Percentiles rank a stretch among this genome's conserved stretches.
Conservation (phyloP, 495 filamentous ascomycete species). For the Evernia prunastri region DNA sequence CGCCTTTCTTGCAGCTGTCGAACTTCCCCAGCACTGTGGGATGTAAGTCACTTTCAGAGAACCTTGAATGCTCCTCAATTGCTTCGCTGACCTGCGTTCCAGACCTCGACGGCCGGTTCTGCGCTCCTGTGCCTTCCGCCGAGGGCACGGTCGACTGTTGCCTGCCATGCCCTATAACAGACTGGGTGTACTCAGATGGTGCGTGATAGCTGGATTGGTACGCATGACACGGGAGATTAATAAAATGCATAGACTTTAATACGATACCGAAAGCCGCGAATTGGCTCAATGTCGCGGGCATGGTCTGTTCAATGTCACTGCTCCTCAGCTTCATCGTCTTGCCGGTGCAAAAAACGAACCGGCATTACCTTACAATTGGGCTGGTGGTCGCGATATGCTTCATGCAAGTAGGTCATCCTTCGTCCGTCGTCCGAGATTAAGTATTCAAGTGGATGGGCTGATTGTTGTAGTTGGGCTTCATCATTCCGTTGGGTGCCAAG, state of each 20-base stretch:
- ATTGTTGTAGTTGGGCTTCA: constrained; percentile 66
- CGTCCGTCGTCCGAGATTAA: constrained; percentile 33
- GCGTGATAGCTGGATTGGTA: constrained; percentile 1
- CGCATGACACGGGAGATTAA: background rate
- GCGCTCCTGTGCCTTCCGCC: constrained; percentile 44
- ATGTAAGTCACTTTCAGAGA: constrained; percentile 46
- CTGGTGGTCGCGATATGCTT: constrained; percentile 66
- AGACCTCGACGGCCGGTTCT: constrained; percentile 66
- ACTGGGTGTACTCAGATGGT: constrained; percentile 74
- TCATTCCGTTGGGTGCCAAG: constrained; percentile 76
- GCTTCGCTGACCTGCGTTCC: constrained; percentile 24
- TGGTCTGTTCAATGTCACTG: constrained; percentile 67
- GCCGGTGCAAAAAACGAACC: constrained; percentile 81
- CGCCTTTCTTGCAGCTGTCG: constrained; percentile 56
- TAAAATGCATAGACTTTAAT: constrained; percentile 48
- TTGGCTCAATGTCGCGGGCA: constrained; percentile 71
- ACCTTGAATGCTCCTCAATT: constrained; percentile 1
- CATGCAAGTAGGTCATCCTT: constrained; percentile 81
- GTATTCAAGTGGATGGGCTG: constrained; percentile 26
- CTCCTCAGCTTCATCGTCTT: constrained; percentile 76
- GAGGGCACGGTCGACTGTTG: constrained; percentile 57
- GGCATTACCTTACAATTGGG: constrained; percentile 88
- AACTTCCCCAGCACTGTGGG: constrained; percentile 55
- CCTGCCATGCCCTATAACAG: constrained; percentile 79
- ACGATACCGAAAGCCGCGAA: constrained; percentile 58